phyloP scores from a whole-genome alignment of 768 basidiomycete genomes.

The Rhodotorula babjevae region DNA sequence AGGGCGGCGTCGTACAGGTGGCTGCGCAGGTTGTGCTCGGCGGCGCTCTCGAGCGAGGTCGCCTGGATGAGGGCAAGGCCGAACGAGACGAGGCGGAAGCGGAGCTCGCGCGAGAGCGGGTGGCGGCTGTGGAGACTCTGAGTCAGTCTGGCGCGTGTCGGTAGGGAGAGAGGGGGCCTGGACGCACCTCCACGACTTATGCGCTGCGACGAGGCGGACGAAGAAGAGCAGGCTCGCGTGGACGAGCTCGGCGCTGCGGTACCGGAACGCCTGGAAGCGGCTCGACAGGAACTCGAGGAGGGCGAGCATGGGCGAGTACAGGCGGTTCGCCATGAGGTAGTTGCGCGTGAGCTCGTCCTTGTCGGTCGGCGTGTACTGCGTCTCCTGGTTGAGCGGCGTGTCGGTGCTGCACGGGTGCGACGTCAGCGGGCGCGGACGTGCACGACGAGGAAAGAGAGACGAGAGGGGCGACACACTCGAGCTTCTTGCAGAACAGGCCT shows the following conservation, averaged over 20 bases:
- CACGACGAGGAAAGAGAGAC: not conserved
- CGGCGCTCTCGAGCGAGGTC: constrained; percentile 73
- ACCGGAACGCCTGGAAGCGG: constrained; percentile 86
- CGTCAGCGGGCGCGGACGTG: not conserved
- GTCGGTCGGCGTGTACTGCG: constrained; percentile 85
- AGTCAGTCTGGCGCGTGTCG: not conserved
- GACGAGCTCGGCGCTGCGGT: constrained; percentile 77
- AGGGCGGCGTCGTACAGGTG: constrained; percentile 73
- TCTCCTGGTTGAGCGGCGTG: constrained; percentile 80
- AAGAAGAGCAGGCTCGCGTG: constrained; percentile 78
- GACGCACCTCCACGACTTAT: constrained; percentile 67
- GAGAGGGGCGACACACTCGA: constrained; percentile 62
- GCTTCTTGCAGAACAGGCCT: constrained; percentile 73
- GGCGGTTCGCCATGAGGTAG: constrained; percentile 62
- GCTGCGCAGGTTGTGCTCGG: constrained; percentile 71
- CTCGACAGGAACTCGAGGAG: constrained; percentile 84
- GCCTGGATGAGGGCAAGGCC: constrained; percentile 88
- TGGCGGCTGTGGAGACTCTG: constrained; percentile 62
- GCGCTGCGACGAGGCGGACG: constrained; percentile 67
- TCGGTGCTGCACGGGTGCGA: constrained; percentile 57
- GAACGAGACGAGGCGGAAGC: constrained; percentile 85
- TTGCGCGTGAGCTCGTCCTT: constrained; percentile 74
- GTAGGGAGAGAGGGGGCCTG: too few relatives aligned
- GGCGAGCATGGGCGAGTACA: constrained; percentile 71
- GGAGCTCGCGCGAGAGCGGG: constrained; percentile 78